Evolutionary conservation across 73 alveolate species (phyloP), one percentile per base, ranked within the genome.

Genomic region (Loxodes magnus): DNA sequence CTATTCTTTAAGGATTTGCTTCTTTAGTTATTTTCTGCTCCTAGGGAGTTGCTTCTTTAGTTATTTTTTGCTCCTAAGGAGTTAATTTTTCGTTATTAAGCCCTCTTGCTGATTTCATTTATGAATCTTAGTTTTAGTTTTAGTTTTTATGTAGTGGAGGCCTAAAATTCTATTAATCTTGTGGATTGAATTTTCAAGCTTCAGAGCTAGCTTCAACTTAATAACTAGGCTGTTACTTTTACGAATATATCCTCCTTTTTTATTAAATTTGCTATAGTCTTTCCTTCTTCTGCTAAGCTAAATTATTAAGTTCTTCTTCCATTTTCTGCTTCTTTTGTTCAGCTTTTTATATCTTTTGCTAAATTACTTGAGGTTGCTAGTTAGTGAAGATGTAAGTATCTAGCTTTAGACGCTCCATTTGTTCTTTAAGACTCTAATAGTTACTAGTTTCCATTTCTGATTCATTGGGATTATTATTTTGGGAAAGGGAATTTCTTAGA

Each of bases 381-480:
- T 62, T 74, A 51, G 29, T 44, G 58, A 34, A 56, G 76, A 43
- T 54, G 66, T 21, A 52, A 60, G 37, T 74, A 59, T 22, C 69
- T 78, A 50, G 82, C 60, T 78, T 53, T 51, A 87, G 56, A n/a
- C 87, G 88, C 34, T 85, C 68, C 64, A 79, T 84, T 62, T 85
- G 90, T 9, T 96, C 97, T 64, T 93, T 88, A 48, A 88, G 97
- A 44, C 79, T 76, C 9, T 88, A 66, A 23, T 90, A 74, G 20
- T 79, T 92, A 1, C 73, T 77, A 59, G 85, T 80, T 77, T 82
- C 78, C 54, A 85, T 97, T 37, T 92, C 99, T 5, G 90, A 85
- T 33, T 89, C 96, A 64, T 77, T 76, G 12, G 81, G 87, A 30
- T 71, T 74, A 55, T 85, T 69, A 38, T 78, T 65, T 41, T 84